Evolutionary conservation across 108 stramenopile genomes (phyloP).

Genomic region (Cylindrotheca fusiformis): DNA sequence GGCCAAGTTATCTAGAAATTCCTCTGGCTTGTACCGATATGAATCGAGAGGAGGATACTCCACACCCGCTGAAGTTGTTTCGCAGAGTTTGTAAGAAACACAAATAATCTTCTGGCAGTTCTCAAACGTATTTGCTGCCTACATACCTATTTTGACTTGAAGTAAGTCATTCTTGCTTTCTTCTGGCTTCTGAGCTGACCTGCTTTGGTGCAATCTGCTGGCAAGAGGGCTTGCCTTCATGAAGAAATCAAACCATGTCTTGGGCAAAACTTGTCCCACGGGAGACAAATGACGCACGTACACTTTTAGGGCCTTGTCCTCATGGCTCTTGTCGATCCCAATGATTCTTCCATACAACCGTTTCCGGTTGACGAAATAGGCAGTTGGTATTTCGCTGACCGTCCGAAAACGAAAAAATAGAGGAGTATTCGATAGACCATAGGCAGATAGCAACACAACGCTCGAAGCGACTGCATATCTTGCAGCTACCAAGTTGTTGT

Average conservation of each 20-base stretch:
- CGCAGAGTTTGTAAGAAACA: slow-evolving; percentile 4
- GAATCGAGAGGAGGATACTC: slow-evolving; percentile 7
- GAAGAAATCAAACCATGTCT: slow-evolving; percentile 57
- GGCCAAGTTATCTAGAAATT: slow-evolving; percentile 45
- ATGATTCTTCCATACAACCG: slow-evolving; percentile 69
- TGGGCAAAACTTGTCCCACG: slow-evolving; percentile 55
- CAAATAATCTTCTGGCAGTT: too few relatives aligned
- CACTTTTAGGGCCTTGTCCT: slow-evolving; percentile 36
- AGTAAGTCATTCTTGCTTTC: slow-evolving; percentile 19
- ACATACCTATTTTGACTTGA: slow-evolving; percentile 50
- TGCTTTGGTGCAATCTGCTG: background rate
- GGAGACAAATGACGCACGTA: slow-evolving; percentile 70
- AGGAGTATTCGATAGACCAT: slow-evolving; percentile 77
- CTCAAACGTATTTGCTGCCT: slow-evolving; percentile 6
- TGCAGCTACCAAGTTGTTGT: slow-evolving; percentile 66
- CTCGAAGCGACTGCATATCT: slow-evolving; percentile 55
- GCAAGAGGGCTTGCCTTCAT: slow-evolving; percentile 31
- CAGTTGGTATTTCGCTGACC: slow-evolving; percentile 62
- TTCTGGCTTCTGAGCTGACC: slow-evolving; percentile 11
- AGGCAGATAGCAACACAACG: slow-evolving; percentile 55
- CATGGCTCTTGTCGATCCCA: slow-evolving; percentile 20
- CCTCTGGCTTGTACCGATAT: slow-evolving; percentile 16
- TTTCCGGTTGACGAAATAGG: slow-evolving; percentile 47
- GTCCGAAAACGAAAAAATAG: slow-evolving; percentile 78
- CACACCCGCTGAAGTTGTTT: slow-evolving; percentile 10